Base-by-base conservation (phyloP, 208 protist species). In the Acanthamoeba divionensis region DNA sequence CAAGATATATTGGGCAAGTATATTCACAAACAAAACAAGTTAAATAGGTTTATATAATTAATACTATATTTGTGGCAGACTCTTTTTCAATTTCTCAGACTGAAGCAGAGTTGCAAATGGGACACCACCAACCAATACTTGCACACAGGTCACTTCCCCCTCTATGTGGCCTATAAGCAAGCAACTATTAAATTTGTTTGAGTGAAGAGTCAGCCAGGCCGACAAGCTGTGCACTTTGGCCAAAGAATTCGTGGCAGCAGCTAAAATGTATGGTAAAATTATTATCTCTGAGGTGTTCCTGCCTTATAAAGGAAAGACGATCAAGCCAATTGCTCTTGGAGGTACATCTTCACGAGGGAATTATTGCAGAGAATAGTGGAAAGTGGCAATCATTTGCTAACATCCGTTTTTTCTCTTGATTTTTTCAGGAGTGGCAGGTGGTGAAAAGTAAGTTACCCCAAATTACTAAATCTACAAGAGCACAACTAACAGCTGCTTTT, bases 231-330 rank as follows among this genome's bases (percentile, higher is more conserved):
- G 80, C 33, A 89, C 54, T 10, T 50, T 89, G 44, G 85, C 85
- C 26, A 75, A 90, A 38, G 85, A 90, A 45, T 90, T 90, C n/a
- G 85, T 90, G 10, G 60, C 66, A 33, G 67, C 90, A 10, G 90
- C 90, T 65, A 86, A 66, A 41, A 86, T 91, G 67, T 91, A 91
- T 63, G 90, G 79, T 79, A 91, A 91, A 62, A 91, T 91, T 50
- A 91, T 91, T 79, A 91, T 91, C 33, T 85, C 67, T 13, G 90
- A 91, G 82, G 65, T 69, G n/a, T 73, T 73, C 44, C 71, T 91
- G 47, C 90, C 90, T 47, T 79, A 87, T 55, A 82, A 91, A 48
- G 26, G 60, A 12, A 91, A 91, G 71, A 91, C 90, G 24, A 91
- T 91, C 90, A 65, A 65, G 38, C 67, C 67, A 31, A 62, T 75